A percentile compares a stretch with the other conserved stretches of the same genome.
Conservation (phyloP, 2,329 filamentous ascomycete genomes). For the Phaeosphaeriaceae sp. region DNA sequence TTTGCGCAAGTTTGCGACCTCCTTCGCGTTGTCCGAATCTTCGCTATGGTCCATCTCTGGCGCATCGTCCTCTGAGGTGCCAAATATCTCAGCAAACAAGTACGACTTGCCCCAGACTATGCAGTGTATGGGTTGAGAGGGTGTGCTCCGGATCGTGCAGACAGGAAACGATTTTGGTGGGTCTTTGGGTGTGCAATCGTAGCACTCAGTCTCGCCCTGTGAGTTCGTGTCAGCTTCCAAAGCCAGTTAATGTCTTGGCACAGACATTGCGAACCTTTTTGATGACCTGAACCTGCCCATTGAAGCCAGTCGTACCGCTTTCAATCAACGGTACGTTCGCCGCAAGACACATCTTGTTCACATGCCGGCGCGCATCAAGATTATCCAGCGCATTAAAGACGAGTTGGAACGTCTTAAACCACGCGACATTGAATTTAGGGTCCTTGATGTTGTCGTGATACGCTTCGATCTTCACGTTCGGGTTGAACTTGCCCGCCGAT, state of each 20-base stretch:
- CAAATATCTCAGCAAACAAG: slow-evolving; percentile 92
- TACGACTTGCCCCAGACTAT: slow-evolving; percentile 99
- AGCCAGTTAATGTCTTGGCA: background rate
- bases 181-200: slow-evolving; percentile 91
- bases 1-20: slow-evolving; percentile 85
- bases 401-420: slow-evolving; percentile 82
- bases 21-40: slow-evolving; percentile 81
- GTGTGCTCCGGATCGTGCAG: slow-evolving; percentile 95
- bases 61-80: slow-evolving; percentile 84
- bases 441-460: slow-evolving; percentile 98
- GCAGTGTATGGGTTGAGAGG: slow-evolving; percentile 95
- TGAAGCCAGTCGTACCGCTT: slow-evolving; percentile 96
- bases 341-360: slow-evolving; percentile 96
- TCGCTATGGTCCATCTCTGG: slow-evolving; percentile 79
- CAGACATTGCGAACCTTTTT: slow-evolving; percentile 64
- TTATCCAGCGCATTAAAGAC: slow-evolving; percentile 99
- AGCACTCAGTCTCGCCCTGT: slow-evolving; percentile 85
- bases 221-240: slow-evolving; percentile 2
- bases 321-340: slow-evolving; percentile 91
- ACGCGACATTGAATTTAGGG: slow-evolving; percentile 79
- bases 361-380: slow-evolving; percentile 88
- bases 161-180: slow-evolving; percentile 92
- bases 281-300: slow-evolving; percentile 96
- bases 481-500: slow-evolving; percentile 88
- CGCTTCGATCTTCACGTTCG: slow-evolving; percentile 81